Conservation (phyloP, 108 stramenopile genomes). For the Pseudonitzschia delicatissima region DNA sequence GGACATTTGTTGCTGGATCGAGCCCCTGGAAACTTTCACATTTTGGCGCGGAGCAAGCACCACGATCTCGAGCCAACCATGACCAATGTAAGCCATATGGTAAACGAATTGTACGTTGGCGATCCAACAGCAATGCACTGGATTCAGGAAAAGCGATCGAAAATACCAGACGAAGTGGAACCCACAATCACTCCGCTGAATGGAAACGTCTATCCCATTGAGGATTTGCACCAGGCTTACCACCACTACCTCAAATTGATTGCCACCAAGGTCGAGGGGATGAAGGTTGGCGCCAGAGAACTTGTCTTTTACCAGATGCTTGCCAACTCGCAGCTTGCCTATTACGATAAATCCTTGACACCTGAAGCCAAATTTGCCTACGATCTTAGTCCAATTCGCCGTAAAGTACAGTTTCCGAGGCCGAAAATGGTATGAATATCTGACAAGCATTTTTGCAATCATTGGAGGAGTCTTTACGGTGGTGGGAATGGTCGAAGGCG, state of each 20-base stretch:
- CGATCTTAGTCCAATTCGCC: conserved; percentile 84
- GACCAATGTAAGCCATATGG: conserved; percentile 89
- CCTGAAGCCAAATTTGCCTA: conserved; percentile 84
- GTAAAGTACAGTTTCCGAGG: conserved; percentile 55
- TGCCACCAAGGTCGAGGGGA: conserved; percentile 51
- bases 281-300: conserved; percentile 27
- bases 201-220: conserved; percentile 70
- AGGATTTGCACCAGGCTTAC: conserved; percentile 81
- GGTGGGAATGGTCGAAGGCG: conserved; percentile 80
- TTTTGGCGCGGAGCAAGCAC: conserved; percentile 76
- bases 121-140: conserved; percentile 26
- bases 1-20: conserved; percentile 81
- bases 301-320: conserved; percentile 63
- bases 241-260: conserved; percentile 96
- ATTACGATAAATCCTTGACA: conserved; percentile 53
- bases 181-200: conserved; percentile 67
- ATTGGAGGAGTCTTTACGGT: conserved; percentile 96
- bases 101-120: conserved; percentile 85
- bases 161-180: conserved; percentile 23
- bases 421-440: conserved; percentile 89
- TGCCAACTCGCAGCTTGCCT: conserved; percentile 65
- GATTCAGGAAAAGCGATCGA: conserved; percentile 2
- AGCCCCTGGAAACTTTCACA: conserved; percentile 94
- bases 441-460: conserved; percentile 88
- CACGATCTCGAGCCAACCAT: conserved; percentile 85